These are phyloP conservation scores for Stygiomarasmius scandens DNA, from an alignment of 1,284 basidiomycete species.

Conservation along the genomic window DNA sequence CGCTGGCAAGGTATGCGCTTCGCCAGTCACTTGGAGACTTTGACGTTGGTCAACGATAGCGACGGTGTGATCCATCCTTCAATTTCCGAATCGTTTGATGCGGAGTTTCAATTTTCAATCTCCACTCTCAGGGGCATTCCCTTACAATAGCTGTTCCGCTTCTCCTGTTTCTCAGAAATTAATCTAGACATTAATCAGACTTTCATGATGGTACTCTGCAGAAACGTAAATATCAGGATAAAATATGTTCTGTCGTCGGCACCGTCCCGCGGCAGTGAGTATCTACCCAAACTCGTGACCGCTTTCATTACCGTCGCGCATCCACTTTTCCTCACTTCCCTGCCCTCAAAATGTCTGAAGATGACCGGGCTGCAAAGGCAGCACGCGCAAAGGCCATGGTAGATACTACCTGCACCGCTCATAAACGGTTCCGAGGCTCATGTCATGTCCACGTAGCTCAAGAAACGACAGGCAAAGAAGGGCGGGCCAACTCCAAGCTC, in stretches of 20 bases:
- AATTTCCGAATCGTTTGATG: slow-evolving; percentile 3
- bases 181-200: no score
- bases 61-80: slow-evolving; percentile 7
- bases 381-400: slow-evolving; percentile 82
- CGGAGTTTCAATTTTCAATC: neutral
- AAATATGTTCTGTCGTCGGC: no score
- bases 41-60: slow-evolving; percentile 2
- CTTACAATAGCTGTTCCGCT: no score
- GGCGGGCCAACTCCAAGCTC: slow-evolving; percentile 38
- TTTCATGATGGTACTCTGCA: no score
- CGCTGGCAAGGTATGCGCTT: neutral
- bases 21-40: neutral
- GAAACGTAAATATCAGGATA: no score
- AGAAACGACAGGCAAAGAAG: slow-evolving; percentile 76
- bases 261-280: no score
- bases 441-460: slow-evolving; percentile 50
- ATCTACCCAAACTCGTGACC: neutral
- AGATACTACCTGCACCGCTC: slow-evolving; percentile 14
- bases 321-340: neutral
- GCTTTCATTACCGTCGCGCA: neutral
- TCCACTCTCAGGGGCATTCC: neutral
- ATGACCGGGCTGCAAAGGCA: slow-evolving; percentile 77
- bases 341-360: slow-evolving; percentile 52
- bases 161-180: no score
- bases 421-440: slow-evolving; percentile 3